Base-by-base conservation (phyloP, 108 stramenopile genomes). In the Epithemia pelagica region DNA sequence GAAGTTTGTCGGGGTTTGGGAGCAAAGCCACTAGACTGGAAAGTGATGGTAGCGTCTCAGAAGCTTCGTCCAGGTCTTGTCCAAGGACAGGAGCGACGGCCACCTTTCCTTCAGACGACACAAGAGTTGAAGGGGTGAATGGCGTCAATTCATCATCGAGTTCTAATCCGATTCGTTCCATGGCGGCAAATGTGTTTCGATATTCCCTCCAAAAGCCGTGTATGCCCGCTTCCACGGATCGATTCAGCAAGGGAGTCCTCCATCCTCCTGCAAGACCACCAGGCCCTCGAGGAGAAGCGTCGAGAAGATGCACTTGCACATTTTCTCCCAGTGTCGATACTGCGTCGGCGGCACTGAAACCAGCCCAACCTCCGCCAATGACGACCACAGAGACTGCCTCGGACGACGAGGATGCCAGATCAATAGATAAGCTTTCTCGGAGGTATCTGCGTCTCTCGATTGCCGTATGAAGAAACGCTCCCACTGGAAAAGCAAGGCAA, bases 181-280 rank as follows among this genome's bases (percentile, higher is more conserved):
- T 85, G 21, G 75, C 73, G n/a, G 79, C 80, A 72, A 87, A 87
- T 10, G 88, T 89, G 59, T 92, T 92, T n/a, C 64, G 60, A 61
- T 92, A 92, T 73, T 89, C 91, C 58, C 91, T 67, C 91, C 91
- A 92, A 63, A 92, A 92, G 19, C 91, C 91, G 69, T 92, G 91
- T 24, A 92, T 70, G n/a, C 91, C 91, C 29, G 90, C 87, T 71
- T 92, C 91, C 30, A 86, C 86, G 2, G 91, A 84, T n/a, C 84
- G 77, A 56, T 73, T 53, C 30, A 68, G 54, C 30, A 54, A 32
- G 1, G 64, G 62, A 25, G 78, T 77, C 62, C 82, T 65, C 75
- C 80, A 85, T 54, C 87, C 87, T 2, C 82, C 87, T 0, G 87
- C 87, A 18, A 87, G 58, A 10, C 90, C 87, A 32, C 86, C 87